Conservation (phyloP, 768 basidiomycete species). For the Mrakia gelida region DNA sequence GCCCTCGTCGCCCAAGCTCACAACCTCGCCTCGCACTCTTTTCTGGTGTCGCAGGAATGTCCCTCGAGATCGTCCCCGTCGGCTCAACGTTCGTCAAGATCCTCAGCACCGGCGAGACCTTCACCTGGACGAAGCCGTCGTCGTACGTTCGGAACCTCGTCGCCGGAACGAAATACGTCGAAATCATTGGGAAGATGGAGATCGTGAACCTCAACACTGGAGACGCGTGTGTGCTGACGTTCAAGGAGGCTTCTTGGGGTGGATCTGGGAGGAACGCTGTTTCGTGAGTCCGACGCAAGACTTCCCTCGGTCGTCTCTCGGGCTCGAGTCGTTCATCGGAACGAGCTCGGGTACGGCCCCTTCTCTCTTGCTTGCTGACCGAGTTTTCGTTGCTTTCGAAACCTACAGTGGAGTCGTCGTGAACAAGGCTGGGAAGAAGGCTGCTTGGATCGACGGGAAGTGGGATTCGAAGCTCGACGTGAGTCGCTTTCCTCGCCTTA, state of each 20-base stretch:
- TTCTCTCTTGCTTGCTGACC: not conserved
- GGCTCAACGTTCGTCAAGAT: conserved; percentile 61
- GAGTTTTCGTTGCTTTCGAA: not conserved
- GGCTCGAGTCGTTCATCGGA: not conserved
- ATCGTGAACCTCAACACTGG: conserved; percentile 61
- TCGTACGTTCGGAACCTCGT: conserved; percentile 84
- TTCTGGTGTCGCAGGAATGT: conserved; percentile 59
- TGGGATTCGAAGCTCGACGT: conserved; percentile 82
- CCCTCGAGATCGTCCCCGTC: conserved; percentile 76
- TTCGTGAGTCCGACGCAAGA: conserved; percentile 35
- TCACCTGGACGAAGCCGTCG: conserved; percentile 74
- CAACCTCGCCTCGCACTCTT: not conserved
- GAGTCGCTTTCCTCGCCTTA: not conserved
- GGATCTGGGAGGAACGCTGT: conserved; percentile 72
- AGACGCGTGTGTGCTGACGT: conserved; percentile 66
- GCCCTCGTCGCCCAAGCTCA: not conserved
- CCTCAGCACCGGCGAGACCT: conserved; percentile 60
- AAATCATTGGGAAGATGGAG: conserved; percentile 73
- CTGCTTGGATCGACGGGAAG: conserved; percentile 72
- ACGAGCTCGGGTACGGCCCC: not conserved
- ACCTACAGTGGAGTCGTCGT: conserved; percentile 52
- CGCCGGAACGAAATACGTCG: conserved; percentile 85
- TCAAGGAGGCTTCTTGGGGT: conserved; percentile 69
- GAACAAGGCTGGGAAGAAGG: conserved; percentile 53
- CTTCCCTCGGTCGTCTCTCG: not conserved